phyloP scores from a whole-genome alignment of 2,329 filamentous ascomycete genomes.

The Plectosphaerella cucumerina region DNA sequence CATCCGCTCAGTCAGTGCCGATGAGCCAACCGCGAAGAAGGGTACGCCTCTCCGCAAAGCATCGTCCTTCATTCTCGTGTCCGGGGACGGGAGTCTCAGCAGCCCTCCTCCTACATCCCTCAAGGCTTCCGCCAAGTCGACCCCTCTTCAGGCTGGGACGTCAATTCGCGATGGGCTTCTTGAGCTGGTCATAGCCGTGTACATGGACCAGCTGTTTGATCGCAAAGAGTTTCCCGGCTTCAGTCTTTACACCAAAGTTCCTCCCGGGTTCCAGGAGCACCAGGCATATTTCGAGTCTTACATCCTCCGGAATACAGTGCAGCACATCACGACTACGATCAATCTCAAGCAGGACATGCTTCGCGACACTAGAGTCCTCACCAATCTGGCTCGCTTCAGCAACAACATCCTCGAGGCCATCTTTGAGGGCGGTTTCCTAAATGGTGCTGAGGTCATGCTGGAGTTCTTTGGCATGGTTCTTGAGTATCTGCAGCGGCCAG shows the following conservation, averaged over 20 bases:
- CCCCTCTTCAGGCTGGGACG: conserved; percentile 53
- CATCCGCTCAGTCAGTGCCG: conserved; percentile 63
- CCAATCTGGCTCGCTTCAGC: conserved; percentile 79
- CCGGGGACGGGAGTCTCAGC: conserved; percentile 64
- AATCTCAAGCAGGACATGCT: conserved; percentile 68
- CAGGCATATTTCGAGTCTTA: conserved; percentile 95
- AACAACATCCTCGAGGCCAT: conserved; percentile 82
- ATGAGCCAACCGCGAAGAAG: conserved; percentile 36
- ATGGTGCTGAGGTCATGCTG: conserved; percentile 76
- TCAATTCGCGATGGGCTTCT: conserved; percentile 71
- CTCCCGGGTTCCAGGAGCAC: conserved; percentile 89
- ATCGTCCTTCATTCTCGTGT: conserved; percentile 88
- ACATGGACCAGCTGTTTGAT: conserved; percentile 78
- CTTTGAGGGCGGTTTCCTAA: conserved; percentile 94
- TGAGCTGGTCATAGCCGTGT: conserved; percentile 73
- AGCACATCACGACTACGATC: conserved; percentile 65
- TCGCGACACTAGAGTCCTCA: conserved; percentile 76
- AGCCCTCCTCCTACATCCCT: conserved; percentile 41
- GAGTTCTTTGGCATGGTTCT: conserved; percentile 83
- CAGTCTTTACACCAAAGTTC: conserved; percentile 78
- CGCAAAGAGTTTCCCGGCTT: conserved; percentile 91
- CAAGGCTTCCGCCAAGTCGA: conserved; percentile 36
- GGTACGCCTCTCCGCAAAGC: conserved; percentile 69
- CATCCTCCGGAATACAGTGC: conserved; percentile 70
- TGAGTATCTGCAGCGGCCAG: conserved; percentile 83